phyloP scores from a whole-genome alignment of 805 yeast species.

The Kuraishia hungarica region DNA sequence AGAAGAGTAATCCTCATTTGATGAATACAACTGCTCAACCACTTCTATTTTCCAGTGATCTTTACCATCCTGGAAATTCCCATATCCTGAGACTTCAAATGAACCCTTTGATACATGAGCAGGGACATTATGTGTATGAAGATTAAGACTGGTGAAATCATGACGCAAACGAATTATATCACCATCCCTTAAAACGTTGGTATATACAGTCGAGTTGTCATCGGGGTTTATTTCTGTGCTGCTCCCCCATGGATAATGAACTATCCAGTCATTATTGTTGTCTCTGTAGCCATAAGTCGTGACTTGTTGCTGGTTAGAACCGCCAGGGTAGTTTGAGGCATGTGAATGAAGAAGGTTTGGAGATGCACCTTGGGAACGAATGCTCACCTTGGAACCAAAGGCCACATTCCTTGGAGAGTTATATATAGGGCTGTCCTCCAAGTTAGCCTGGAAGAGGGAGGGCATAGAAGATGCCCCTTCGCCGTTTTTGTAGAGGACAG shows the following conservation, averaged over 20 bases:
- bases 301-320: conserved; percentile 89
- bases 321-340: conserved; percentile 75
- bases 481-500: conserved; percentile 69
- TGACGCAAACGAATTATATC: conserved; percentile 56
- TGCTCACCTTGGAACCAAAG: conserved; percentile 46
- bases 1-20: conserved; percentile 15
- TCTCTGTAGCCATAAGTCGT: conserved; percentile 96
- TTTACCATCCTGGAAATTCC: conserved; percentile 52
- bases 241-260: conserved; percentile 30
- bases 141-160: conserved; percentile 50
- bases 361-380: conserved; percentile 63
- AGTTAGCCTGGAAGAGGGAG: conserved; percentile 73
- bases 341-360: conserved; percentile 86
- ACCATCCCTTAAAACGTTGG: conserved; percentile 42
- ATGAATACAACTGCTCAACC: conserved; percentile 39
- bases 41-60: conserved; percentile 76
- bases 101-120: conserved; percentile 48
- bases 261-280: conserved; percentile 69
- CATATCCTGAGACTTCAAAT: conserved; percentile 68
- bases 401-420: conserved; percentile 58
- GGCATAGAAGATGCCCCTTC: conserved; percentile 68
- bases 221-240: conserved; percentile 19
- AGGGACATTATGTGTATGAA: conserved; percentile 61
- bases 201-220: conserved; percentile 26
- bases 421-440: conserved; percentile 55